Base-by-base conservation (phyloP, 2,329 filamentous ascomycete species). In the Nannizziopsis arthrosporioides region DNA sequence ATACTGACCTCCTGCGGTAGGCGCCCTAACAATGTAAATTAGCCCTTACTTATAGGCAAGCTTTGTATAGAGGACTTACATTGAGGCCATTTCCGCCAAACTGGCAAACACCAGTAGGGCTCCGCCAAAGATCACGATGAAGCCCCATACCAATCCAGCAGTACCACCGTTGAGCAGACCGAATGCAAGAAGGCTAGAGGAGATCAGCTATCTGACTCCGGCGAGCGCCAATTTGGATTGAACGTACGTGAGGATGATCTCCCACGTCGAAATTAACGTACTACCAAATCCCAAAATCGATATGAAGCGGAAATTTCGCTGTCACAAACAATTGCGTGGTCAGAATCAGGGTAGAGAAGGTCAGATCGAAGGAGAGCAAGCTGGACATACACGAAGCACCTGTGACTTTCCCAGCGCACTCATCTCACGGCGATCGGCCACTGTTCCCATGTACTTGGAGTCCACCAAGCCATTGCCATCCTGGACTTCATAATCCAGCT, bases 211-310 rank as follows among this genome's bases (percentile, higher is more conserved):
- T 14, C 32, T 30, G 10, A n/a, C 19, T 35, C 35, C 15, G 22
- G 35, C 4, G 19, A 8, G n/a, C 34, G 8, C 15, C n/a, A 15
- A 7, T 11, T 10, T 2, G 18, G 8, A 10, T 10, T 42, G 9
- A 36, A 58, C 61, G 18, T 52, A 69, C 63, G 64, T 65, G 22
- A 70, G 59, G 18, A 68, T 59, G 30, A 63, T 62, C 55, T 69
- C 67, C 68, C 68, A 71, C 38, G 68, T 71, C 35, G 62, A 61
- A 32, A 70, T 64, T 42, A 68, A 51, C 7, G 66, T 70, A 43
- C 65, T 68, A n/a, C 61, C 66, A 51, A 72, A 71, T 9, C 68
- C 68, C 12, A 71, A 55, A 46, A 71, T 70, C 0, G 68, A 69
- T 32, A 69, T 54, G 51, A 69, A 70, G 31, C 61, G 59, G 57